Percentiles rank a stretch among this genome's conserved stretches.
These are phyloP conservation scores for Camellia japonica DNA, from an alignment of 148 eudicot genomes.

Conservation along the genomic window DNA sequence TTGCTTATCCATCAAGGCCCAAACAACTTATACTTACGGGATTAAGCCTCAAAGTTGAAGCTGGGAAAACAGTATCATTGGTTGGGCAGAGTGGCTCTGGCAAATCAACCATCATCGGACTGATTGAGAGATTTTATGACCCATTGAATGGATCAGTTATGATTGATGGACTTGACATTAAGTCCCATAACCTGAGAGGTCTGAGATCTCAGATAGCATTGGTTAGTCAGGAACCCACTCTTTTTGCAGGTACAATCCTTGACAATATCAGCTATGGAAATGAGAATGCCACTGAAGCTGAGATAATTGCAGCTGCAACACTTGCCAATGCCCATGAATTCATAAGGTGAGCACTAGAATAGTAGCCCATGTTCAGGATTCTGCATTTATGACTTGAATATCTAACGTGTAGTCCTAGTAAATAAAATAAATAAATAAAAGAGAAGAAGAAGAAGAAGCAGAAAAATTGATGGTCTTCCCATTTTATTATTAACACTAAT, in stretches of 20 bases:
- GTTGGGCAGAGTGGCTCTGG: constrained; percentile 23
- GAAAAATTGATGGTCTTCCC: too few species aligned
- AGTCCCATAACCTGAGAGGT: constrained; percentile 15
- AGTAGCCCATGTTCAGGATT: background rate
- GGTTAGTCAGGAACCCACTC: constrained; percentile 24
- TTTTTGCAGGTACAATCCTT: constrained; percentile 20
- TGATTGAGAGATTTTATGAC: constrained; percentile 22
- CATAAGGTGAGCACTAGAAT: constrained; percentile 11
- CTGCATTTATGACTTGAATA: background rate
- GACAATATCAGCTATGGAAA: constrained; percentile 20
- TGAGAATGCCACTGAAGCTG: constrained; percentile 17
- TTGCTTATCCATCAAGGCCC: constrained; percentile 18
- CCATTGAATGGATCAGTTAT: constrained; percentile 15
- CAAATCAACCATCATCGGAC: constrained; percentile 17
- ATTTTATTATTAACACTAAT: too few species aligned
- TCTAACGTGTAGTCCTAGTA: background rate
- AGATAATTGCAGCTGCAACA: constrained; percentile 11
- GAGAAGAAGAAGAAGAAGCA: too few species aligned
- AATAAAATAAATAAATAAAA: too few species aligned
- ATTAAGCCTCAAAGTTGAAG: constrained; percentile 7
- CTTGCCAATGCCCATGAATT: constrained; percentile 24
- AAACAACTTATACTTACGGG: constrained; percentile 14
- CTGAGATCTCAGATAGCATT: constrained; percentile 23
- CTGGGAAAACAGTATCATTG: constrained; percentile 15
- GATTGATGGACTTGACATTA: constrained; percentile 18